Base-by-base conservation (phyloP, 257 asterid genomes). In the Scutellaria barbata region DNA sequence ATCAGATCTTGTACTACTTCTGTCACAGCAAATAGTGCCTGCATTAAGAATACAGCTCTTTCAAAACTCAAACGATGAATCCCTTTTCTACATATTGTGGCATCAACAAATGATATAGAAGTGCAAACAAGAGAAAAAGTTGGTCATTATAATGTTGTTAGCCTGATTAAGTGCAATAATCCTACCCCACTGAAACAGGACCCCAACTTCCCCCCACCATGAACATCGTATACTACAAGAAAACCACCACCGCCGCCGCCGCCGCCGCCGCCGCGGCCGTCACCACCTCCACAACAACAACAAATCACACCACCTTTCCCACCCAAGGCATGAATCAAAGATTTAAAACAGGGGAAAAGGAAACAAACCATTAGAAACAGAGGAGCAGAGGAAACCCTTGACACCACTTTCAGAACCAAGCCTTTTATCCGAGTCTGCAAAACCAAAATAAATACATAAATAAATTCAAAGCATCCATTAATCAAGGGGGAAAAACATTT, bases 21-120 rank as follows among this genome's bases (percentile, higher is more conserved):
- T 83, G 46, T 95, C 96, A 55, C 99, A 95, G 67, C 97, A 89
- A 20, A 95, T 76, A 16, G 92, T 83, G 30, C 95, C 99, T 95
- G 87, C 72, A 78, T 12, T 45, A 63, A 66, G 18, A 60, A n/a
- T 13, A 76, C 61, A 33, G 40, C 41, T 47, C 7, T 59, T 46
- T 78, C 52, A 85, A 13, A 61, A 67, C 20, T 33, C 35, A 30
- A 1, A 30, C 3, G 35, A 30, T 30, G 35, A 30, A 14, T 9
- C 10, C 10, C 40, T 33, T 53, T 4, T 22, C 25, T 22, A 1
- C 1, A 22, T 7, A 11, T 8, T 17, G 41, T 41, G 62, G 72
- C 22, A 63, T 17, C 20, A 16, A 61, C 13, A 77, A 41, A 53
- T 13, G 11, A 63, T 51, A 37, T 12, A 17, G 62, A 12, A 33